A percentile compares a stretch with the other conserved stretches of the same genome.
phyloP scores from a whole-genome alignment of 306 rosid species.

The Trichosanthes cucumerina region DNA sequence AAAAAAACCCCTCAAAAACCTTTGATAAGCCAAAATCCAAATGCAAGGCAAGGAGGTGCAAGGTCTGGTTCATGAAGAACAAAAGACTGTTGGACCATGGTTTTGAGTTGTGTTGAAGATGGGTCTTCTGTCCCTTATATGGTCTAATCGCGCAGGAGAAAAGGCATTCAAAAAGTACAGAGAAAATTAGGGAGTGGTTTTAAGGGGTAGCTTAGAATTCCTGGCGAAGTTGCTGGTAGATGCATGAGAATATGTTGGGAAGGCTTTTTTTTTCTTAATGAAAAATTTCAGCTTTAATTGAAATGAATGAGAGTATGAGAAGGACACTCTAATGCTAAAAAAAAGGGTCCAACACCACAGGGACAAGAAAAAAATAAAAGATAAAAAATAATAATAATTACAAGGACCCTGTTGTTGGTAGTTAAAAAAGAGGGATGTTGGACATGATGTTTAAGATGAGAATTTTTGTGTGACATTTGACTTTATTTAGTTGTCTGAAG shows the following conservation, averaged over 20 bases:
- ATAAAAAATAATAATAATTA: too few relatives aligned
- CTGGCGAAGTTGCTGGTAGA: too few relatives aligned
- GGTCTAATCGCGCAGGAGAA: background rate
- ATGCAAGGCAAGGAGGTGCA: background rate
- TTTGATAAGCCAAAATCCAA: background rate
- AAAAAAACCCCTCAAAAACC: background rate
- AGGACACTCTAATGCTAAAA: too few relatives aligned
- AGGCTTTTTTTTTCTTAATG: too few relatives aligned
- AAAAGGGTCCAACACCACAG: too few relatives aligned
- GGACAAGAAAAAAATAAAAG: too few relatives aligned
- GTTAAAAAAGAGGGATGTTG: background rate
- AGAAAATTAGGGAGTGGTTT: too few relatives aligned
- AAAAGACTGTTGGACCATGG: background rate
- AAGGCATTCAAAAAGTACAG: background rate
- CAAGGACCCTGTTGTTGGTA: background rate
- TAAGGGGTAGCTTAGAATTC: too few relatives aligned
- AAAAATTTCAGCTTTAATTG: too few relatives aligned
- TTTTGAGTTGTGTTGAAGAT: background rate
- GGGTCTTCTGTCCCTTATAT: background rate
- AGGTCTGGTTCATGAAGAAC: background rate
- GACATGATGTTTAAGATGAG: background rate
- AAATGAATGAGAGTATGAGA: too few relatives aligned
- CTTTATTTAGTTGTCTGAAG: background rate
- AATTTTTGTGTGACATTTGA: background rate
- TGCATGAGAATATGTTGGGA: too few relatives aligned